phyloP scores from a whole-genome alignment of 257 asterid species.

The Solanum raphanifolium region DNA sequence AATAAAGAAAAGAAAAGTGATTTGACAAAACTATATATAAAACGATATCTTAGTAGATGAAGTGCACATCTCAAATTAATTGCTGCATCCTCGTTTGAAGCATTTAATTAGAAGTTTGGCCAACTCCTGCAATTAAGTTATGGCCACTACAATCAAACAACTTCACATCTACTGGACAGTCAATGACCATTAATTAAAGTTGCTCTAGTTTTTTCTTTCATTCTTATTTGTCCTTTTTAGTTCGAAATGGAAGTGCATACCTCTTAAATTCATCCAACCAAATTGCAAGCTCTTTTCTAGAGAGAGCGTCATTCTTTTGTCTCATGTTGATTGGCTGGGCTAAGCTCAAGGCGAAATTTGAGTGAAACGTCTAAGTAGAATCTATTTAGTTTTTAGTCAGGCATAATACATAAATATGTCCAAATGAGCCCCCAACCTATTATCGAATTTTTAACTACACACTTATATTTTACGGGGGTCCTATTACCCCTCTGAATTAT shows the following conservation, averaged over 20 bases:
- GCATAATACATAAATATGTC: neutral
- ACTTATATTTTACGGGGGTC: too few species aligned
- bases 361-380: neutral
- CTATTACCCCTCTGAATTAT: too few species aligned
- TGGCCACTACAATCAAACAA: neutral
- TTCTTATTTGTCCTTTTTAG: neutral
- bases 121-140: neutral
- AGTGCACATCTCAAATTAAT: neutral
- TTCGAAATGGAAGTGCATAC: neutral
- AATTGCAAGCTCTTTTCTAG: neutral
- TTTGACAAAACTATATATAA: neutral
- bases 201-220: neutral
- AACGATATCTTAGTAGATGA: neutral
- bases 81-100: neutral
- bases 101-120: neutral
- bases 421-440: too few species aligned
- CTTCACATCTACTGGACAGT: neutral
- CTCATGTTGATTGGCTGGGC: neutral
- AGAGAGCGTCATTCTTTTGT: neutral
- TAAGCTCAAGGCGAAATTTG: neutral
- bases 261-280: neutral
- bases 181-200: neutral
- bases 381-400: too few species aligned
- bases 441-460: too few species aligned
- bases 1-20: neutral